Evolutionary conservation across 306 rosid genomes (phyloP).

Genomic region (Luffa acutangula): DNA sequence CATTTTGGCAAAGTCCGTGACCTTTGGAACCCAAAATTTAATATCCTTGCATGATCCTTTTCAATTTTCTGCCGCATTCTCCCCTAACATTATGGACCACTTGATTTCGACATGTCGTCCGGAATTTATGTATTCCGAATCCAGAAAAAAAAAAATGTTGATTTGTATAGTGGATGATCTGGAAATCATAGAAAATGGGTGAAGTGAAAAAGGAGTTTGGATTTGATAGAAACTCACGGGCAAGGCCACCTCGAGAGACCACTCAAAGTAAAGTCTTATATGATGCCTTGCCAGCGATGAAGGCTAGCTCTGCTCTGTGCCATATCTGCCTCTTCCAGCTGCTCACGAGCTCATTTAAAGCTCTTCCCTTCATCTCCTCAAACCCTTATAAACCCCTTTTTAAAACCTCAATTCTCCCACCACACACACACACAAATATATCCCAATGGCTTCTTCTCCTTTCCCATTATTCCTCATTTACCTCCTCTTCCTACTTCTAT

Average conservation of each 20-base stretch:
- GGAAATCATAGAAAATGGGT: not conserved
- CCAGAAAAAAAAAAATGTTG: too few species aligned
- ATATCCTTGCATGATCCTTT: not conserved
- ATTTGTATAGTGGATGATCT: not conserved
- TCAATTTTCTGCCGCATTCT: not conserved
- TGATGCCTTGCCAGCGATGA: constrained; percentile 1
- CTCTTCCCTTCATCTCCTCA: not conserved
- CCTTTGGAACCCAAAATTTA: not conserved
- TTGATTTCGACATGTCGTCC: not conserved
- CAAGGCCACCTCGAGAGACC: not conserved
- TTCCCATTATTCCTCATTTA: not conserved
- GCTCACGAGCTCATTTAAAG: constrained; percentile 13
- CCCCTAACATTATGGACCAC: not conserved
- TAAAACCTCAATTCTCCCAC: not conserved
- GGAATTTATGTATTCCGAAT: not conserved
- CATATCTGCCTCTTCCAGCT: not conserved
- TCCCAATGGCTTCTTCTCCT: constrained; percentile 1
- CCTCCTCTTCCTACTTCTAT: not conserved
- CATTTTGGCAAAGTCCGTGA: not conserved
- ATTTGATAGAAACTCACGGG: constrained; percentile 6
- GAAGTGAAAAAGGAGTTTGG: not conserved
- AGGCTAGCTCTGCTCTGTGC: not conserved
- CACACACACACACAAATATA: too few species aligned
- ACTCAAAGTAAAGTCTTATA: not conserved
- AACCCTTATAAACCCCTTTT: not conserved